phyloP scores from a whole-genome alignment of 768 basidiomycete species.

The Cystoderma amianthinum region DNA sequence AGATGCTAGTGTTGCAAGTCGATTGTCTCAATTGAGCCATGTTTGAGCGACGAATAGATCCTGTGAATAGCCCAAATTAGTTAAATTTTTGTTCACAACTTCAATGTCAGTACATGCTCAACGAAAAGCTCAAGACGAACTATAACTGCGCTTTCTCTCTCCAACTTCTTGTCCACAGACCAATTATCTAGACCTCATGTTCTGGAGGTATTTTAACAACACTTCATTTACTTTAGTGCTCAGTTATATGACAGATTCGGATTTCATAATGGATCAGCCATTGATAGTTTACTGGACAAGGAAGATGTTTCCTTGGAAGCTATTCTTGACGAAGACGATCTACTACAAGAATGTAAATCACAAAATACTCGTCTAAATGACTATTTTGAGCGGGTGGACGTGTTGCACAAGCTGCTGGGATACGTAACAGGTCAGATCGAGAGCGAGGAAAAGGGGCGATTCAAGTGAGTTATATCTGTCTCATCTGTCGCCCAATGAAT shows the following conservation, averaged over 20 bases:
- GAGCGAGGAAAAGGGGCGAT: conserved; percentile 67
- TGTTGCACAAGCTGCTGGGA: conserved; percentile 70
- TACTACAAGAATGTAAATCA: conserved; percentile 91
- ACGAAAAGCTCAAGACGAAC: neutral
- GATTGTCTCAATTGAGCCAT: no score
- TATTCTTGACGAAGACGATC: conserved; percentile 89
- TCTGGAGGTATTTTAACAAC: conserved; percentile 42
- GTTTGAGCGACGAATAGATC: neutral
- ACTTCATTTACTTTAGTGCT: conserved; percentile 19
- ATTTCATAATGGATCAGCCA: conserved; percentile 82
- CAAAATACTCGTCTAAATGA: conserved; percentile 88
- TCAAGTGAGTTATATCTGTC: conserved; percentile 58
- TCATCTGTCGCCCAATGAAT: neutral
- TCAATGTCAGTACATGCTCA: neutral
- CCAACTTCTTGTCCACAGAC: conserved; percentile 11
- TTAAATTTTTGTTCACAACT: neutral
- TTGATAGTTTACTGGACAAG: conserved; percentile 87
- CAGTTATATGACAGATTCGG: conserved; percentile 62
- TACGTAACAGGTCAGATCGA: conserved; percentile 89
- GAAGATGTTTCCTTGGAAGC: conserved; percentile 87
- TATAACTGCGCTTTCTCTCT: conserved; percentile 3
- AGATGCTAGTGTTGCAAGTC: no score
- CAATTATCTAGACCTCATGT: conserved; percentile 29
- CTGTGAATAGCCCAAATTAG: neutral
- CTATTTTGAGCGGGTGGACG: conserved; percentile 78